Base-by-base conservation (phyloP, 495 filamentous ascomycete genomes). In the Physcia stellaris region DNA sequence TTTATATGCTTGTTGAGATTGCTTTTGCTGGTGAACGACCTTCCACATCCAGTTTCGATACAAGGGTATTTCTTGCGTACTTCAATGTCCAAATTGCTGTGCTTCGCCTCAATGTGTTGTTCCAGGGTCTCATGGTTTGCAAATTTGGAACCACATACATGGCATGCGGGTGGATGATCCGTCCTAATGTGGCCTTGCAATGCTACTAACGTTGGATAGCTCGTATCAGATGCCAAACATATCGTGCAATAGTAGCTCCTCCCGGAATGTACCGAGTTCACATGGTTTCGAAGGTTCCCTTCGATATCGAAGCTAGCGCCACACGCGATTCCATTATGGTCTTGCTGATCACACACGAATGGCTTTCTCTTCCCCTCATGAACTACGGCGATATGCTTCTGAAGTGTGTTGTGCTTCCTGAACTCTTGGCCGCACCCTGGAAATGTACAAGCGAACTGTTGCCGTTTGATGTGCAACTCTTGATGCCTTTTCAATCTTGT, bases 331-430 rank as follows among this genome's bases (percentile, higher is more conserved):
- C 70, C 68, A n/a, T 61, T 56, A 47, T 80, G 69, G 27, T 68
- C 49, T 40, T 71, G 52, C 1, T 41, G 21, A 7, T 57, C 55
- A 55, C 87, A 95, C 2, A 66, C 60, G 44, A 73, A 92, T 1
- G 83, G 72, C 16, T 77, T 66, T n/a, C 31, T 19, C 41, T 71
- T 54, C 4, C 76, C 63, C 17, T 88, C 63, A 53, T 98, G 90
- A 2, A 67, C 71, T 0, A 67, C 64, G 16, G 72, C 68, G 35
- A 95, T 75, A 56, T 98, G 90, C 13, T 79, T 74, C 47, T 85
- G 75, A 9, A 98, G 70, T 2, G 86, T 94, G 37, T 80, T 72
- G 49, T 86, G 80, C 55, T 95, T 96, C 29, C 90, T 71, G 57
- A 96, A 98, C 11, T 70, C 73, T 55, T 79, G 70, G 24, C 71